Conservation (phyloP, 1,284 basidiomycete genomes). For the Phlebopus sp. region DNA sequence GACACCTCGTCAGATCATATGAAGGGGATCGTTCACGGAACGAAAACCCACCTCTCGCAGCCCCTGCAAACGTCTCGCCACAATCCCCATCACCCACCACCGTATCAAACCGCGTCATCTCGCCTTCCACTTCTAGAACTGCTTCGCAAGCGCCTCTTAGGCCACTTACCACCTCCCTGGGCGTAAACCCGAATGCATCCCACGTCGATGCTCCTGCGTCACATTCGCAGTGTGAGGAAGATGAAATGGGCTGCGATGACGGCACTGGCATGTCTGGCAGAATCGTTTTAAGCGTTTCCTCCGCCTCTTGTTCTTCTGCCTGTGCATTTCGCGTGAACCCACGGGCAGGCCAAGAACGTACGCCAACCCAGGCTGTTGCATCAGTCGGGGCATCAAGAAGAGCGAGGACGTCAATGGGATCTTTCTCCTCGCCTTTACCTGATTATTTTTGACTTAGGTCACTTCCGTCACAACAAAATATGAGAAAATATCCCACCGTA, state of each 20-base stretch:
- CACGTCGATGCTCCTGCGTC: slow-evolving; percentile 1
- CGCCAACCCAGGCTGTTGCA: slow-evolving; percentile 39
- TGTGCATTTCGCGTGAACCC: neutral
- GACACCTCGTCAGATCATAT: no score
- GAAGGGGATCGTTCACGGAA: neutral
- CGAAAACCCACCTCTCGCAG: slow-evolving; percentile 25
- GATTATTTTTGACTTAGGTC: neutral
- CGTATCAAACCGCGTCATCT: slow-evolving; percentile 43
- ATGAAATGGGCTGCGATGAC: neutral
- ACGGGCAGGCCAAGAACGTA: slow-evolving; percentile 19
- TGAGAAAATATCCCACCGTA: no score
- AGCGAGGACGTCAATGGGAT: slow-evolving; percentile 23
- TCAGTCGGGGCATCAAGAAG: slow-evolving; percentile 41
- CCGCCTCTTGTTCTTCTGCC: slow-evolving; percentile 9
- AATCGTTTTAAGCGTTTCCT: slow-evolving; percentile 10
- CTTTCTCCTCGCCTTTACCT: slow-evolving; percentile 1
- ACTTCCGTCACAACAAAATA: no score
- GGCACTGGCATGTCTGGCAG: neutral
- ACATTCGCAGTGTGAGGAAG: neutral
- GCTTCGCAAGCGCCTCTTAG: slow-evolving; percentile 33
- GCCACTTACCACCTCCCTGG: slow-evolving; percentile 21
- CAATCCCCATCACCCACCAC: slow-evolving; percentile 37
- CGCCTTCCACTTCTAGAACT: slow-evolving; percentile 36
- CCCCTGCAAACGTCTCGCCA: slow-evolving; percentile 32
- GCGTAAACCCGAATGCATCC: slow-evolving; percentile 13